Conservation (phyloP, 345 rosid genomes). For the Camelina neglecta region DNA sequence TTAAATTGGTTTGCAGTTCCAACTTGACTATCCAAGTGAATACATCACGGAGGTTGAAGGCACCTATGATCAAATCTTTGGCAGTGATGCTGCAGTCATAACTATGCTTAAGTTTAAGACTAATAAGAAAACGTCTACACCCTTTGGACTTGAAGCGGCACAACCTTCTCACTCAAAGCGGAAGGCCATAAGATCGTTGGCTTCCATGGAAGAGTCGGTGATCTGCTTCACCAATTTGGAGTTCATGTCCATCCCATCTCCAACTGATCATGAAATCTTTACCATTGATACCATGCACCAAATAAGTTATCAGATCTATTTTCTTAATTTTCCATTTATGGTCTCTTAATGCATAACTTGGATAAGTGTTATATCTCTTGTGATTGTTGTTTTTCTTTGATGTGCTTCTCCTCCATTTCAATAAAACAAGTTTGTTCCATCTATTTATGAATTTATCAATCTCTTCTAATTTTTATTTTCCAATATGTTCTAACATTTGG, state of each 20-base stretch:
- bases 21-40: slow-evolving; percentile 43
- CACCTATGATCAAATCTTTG: slow-evolving; percentile 27
- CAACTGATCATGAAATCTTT: slow-evolving; percentile 28
- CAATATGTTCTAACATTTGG: not conserved
- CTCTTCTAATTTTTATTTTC: not conserved
- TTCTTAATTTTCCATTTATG: not conserved
- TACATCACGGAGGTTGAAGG: slow-evolving; percentile 35
- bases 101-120: slow-evolving; percentile 41
- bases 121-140: slow-evolving; percentile 36
- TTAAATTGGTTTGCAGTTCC: slow-evolving; percentile 21
- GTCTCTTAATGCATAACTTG: not conserved
- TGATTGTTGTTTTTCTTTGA: not conserved
- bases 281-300: not conserved
- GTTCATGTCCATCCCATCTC: slow-evolving; percentile 26
- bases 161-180: not conserved
- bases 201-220: slow-evolving; percentile 34
- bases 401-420: slow-evolving; percentile 5
- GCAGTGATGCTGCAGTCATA: slow-evolving; percentile 3
- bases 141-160: slow-evolving; percentile 39
- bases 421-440: not conserved
- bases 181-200: slow-evolving; percentile 37
- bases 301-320: slow-evolving; percentile 3
- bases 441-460: not conserved
- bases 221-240: slow-evolving; percentile 33
- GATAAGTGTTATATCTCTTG: not conserved